These are phyloP conservation scores for Leishmania mexicana DNA, from an alignment of 208 protist species.

Conservation along the genomic window DNA sequence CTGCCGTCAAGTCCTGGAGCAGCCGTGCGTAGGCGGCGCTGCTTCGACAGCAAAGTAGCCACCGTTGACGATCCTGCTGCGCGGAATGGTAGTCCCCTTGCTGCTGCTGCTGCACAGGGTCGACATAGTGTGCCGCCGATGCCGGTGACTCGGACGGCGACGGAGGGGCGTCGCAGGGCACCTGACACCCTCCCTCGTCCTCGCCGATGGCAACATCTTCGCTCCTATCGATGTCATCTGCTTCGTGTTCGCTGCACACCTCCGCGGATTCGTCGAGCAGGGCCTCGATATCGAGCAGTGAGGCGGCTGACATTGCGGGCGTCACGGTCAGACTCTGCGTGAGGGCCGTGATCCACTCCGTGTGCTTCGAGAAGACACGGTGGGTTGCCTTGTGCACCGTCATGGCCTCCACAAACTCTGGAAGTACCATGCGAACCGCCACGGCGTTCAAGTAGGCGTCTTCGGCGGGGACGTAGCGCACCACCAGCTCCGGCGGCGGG, in stretches of 20 bases:
- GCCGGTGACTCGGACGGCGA: no score
- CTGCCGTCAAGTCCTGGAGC: slow-evolving; percentile 1
- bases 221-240: neutral
- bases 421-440: slow-evolving; percentile 38
- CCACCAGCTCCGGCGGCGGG: slow-evolving; percentile 16
- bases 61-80: neutral
- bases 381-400: slow-evolving; percentile 79
- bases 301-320: slow-evolving; percentile 20
- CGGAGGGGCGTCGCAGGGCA: neutral
- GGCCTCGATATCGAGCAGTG: slow-evolving; percentile 16
- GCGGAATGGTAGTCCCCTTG: neutral
- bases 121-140: neutral
- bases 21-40: slow-evolving; percentile 21
- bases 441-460: slow-evolving; percentile 27
- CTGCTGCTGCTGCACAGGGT: neutral
- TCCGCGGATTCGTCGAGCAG: slow-evolving; percentile 8
- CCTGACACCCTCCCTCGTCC: neutral
- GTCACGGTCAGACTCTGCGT: slow-evolving; percentile 44
- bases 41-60: slow-evolving; percentile 22
- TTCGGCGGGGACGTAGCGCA: slow-evolving; percentile 21
- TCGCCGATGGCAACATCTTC: neutral
- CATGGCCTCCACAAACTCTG: slow-evolving; percentile 79
- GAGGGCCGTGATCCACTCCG: slow-evolving; percentile 38
- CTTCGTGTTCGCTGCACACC: neutral
- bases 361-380: slow-evolving; percentile 37